Percentiles rank a stretch among this genome's conserved stretches.
phyloP scores from a whole-genome alignment of 768 basidiomycete genomes.

The Pleurotus pulmonarius region DNA sequence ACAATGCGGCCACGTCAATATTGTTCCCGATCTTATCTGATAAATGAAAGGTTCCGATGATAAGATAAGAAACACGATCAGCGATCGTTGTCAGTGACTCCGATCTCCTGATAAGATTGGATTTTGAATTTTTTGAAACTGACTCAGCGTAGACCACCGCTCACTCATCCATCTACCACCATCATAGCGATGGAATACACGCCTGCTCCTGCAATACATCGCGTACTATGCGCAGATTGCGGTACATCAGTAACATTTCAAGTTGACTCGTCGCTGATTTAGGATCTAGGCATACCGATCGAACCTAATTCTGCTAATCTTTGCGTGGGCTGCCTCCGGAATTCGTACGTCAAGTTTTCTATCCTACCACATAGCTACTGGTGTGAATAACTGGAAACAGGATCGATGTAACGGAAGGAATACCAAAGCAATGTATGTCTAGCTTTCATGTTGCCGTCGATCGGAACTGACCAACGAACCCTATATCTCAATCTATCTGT shows the following conservation, averaged over 20 bases:
- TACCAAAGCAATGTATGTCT: conserved; percentile 82
- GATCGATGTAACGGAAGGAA: conserved; percentile 97
- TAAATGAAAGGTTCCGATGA: no score
- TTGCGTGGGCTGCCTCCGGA: conserved; percentile 84
- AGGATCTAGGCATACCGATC: conserved; percentile 69
- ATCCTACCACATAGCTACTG: not conserved
- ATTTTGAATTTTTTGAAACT: not conserved
- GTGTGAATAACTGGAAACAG: conserved; percentile 30
- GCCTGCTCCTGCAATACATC: conserved; percentile 69
- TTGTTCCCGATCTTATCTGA: no score
- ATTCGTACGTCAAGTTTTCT: conserved; percentile 56
- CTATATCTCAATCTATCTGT: not conserved
- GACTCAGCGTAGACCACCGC: not conserved
- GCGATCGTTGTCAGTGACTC: no score
- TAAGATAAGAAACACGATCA: no score
- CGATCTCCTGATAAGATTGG: not conserved
- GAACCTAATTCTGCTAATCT: conserved; percentile 91
- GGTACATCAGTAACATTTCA: conserved; percentile 34
- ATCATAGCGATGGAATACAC: conserved; percentile 66
- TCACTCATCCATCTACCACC: conserved; percentile 5
- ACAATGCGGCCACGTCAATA: no score
- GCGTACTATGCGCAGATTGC: conserved; percentile 88
- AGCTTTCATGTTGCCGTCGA: no score
- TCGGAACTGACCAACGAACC: not conserved
- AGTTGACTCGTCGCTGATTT: not conserved